Percentiles rank a stretch among this genome's conserved stretches.
These are phyloP conservation scores for Jacaranda copaia DNA, from an alignment of 257 asterid genomes.

Conservation along the genomic window DNA sequence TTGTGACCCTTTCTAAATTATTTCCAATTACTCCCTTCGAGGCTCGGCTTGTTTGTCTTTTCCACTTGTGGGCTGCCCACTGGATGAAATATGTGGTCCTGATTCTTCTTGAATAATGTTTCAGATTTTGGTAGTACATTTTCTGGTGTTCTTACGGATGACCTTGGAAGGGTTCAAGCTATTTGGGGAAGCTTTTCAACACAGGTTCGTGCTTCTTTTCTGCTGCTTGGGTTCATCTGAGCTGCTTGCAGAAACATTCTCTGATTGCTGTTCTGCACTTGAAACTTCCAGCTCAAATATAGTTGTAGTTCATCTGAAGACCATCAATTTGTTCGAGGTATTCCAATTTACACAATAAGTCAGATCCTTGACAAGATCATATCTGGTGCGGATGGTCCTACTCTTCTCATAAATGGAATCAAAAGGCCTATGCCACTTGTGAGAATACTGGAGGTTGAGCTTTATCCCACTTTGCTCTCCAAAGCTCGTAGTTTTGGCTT, in stretches of 20 bases:
- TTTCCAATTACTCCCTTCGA: neutral
- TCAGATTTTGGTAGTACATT: conserved; percentile 94
- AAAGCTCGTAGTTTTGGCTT: conserved; percentile 99
- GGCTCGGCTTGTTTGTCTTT: conserved; percentile 27
- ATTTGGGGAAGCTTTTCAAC: conserved; percentile 99
- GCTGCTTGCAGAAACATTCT: conserved; percentile 33
- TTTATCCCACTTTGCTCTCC: conserved; percentile 96
- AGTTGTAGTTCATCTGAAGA: conserved; percentile 86
- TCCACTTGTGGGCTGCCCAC: conserved; percentile 8
- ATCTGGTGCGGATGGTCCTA: conserved; percentile 68
- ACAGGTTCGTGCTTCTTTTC: conserved; percentile 65
- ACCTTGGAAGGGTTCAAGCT: conserved; percentile 92
- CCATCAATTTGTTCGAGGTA: conserved; percentile 95
- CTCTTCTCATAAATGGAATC: conserved; percentile 78
- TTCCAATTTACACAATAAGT: conserved; percentile 79
- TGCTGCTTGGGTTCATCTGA: conserved; percentile 38
- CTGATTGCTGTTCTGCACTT: conserved; percentile 41
- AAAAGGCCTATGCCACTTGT: conserved; percentile 91
- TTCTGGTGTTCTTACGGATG: conserved; percentile 98
- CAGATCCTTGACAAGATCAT: conserved; percentile 76
- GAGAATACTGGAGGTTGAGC: conserved; percentile 90
- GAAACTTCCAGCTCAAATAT: conserved; percentile 77
- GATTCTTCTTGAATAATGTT: conserved; percentile 37
- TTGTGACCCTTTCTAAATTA: conserved; percentile 16
- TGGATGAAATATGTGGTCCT: conserved; percentile 27